Conservation (phyloP, 208 protist species). For the Sergeia podlipaevii region DNA sequence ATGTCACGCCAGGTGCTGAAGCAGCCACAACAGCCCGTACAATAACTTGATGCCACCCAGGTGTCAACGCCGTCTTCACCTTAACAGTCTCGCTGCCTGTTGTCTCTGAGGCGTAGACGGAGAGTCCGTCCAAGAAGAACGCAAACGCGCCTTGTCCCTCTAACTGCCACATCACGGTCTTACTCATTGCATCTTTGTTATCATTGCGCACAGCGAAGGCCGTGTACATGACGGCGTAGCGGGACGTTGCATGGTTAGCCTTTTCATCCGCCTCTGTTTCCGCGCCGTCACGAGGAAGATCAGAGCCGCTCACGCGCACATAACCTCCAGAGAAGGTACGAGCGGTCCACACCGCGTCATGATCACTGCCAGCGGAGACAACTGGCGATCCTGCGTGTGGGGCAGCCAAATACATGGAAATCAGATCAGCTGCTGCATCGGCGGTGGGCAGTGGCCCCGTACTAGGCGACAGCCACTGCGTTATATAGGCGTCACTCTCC, state of each 20-base stretch:
- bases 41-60: conserved; percentile 1
- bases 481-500: background rate
- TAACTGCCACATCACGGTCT: background rate
- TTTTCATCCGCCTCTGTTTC: too few species aligned
- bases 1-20: background rate
- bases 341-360: background rate
- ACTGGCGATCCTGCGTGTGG: background rate
- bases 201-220: background rate
- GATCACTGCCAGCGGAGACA: background rate
- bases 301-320: background rate
- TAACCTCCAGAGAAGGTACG: background rate
- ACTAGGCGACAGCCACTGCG: background rate
- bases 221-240: background rate
- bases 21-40: background rate
- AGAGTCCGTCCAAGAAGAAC: background rate
- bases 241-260: too few species aligned
- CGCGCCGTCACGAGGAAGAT: background rate
- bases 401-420: background rate
- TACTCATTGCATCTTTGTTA: background rate
- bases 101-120: background rate
- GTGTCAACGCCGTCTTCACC: background rate
- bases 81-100: background rate
- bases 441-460: background rate
- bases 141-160: background rate
- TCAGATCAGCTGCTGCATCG: background rate